Base-by-base conservation (phyloP, 768 basidiomycete genomes). In the Daedaleopsis nitida region DNA sequence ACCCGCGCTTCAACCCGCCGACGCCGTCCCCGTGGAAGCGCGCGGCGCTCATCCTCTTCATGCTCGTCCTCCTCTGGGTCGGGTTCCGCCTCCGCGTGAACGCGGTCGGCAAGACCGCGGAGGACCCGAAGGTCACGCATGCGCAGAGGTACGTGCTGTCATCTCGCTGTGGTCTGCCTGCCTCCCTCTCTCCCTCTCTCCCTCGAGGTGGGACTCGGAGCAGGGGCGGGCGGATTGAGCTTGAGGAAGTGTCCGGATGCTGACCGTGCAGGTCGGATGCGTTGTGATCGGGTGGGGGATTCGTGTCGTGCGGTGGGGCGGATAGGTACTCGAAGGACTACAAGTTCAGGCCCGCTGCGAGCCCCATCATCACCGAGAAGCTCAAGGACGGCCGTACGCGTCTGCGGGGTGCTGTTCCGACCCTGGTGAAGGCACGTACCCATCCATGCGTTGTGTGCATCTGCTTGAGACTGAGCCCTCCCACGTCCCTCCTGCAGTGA, bases 271-370 rank as follows among this genome's bases (percentile, higher is more conserved):
- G 19, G 39, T 42, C 19, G 23, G 13, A n/a, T 24, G 23, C 47
- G 23, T 24, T 49, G 21, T 49, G 47, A 49, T 27, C 21, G 21
- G 23, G 6, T 23, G 19, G 47, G 4, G 47, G 47, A 23, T 24
- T 10, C 48, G n/a, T 50, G 44, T 11, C 45, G 47, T 19, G 49
- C 16, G 19, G 13, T 21, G 58, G 12, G 37, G 48, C 39, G 55
- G 39, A 17, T 42, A 94, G 93, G 63, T 95, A 94, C 70, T 93
- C 91, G 13, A 87, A 89, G 62, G 87, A 92, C 68, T 83, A 83
- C 77, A 92, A 87, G 73, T 94, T 83, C 70, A 79, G 92, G 23
- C 92, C 93, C 0, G 92, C 93, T 12, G 91, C 92, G 7, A 92
- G 89, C 61, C 92, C 93, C 12, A 77, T 94, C 45, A 81, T 94